phyloP scores from a whole-genome alignment of 2,329 filamentous ascomycete species.

The Sphaerulina vaccinii region DNA sequence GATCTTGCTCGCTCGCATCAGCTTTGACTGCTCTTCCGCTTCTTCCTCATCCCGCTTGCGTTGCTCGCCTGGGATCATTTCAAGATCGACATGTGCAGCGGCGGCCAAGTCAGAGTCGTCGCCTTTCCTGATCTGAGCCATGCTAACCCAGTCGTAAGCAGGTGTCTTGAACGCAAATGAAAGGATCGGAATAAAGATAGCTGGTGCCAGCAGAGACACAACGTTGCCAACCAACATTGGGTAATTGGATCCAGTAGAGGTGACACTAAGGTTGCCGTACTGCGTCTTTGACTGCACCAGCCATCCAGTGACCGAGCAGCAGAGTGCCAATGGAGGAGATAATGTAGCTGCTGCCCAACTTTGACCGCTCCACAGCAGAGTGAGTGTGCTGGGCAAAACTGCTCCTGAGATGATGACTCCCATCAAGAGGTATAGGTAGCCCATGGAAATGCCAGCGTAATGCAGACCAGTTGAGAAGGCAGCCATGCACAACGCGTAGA shows the following conservation, averaged over 20 bases:
- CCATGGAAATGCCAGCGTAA: slow-evolving; percentile 69
- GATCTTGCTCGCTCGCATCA: slow-evolving; percentile 49
- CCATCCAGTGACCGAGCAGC: slow-evolving; percentile 70
- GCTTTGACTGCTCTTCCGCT: slow-evolving; percentile 44
- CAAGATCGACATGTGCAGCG: slow-evolving; percentile 63
- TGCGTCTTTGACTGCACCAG: slow-evolving; percentile 71
- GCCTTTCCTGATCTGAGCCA: slow-evolving; percentile 73
- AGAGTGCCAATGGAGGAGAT: slow-evolving; percentile 67
- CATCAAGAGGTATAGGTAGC: slow-evolving; percentile 87
- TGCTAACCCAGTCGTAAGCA: slow-evolving; percentile 82
- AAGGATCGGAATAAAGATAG: slow-evolving; percentile 73
- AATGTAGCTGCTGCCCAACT: slow-evolving; percentile 71
- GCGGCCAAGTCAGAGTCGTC: slow-evolving; percentile 73
- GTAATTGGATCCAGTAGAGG: slow-evolving; percentile 77
- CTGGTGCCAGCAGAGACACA: slow-evolving; percentile 72
- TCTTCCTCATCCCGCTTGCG: slow-evolving; percentile 41
- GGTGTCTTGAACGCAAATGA: slow-evolving; percentile 68
- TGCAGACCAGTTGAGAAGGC: slow-evolving; percentile 71
- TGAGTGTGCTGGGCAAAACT: slow-evolving; percentile 71
- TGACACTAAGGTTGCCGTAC: slow-evolving; percentile 67
- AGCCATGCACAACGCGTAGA: slow-evolving; percentile 76
- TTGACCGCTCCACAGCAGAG: slow-evolving; percentile 77
- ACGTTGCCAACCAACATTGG: slow-evolving; percentile 89
- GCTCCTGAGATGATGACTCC: slow-evolving; percentile 85
- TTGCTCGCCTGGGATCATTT: slow-evolving; percentile 58